These are phyloP conservation scores for Noccaea caerulescens DNA, from an alignment of 345 rosid genomes.

Conservation along the genomic window DNA sequence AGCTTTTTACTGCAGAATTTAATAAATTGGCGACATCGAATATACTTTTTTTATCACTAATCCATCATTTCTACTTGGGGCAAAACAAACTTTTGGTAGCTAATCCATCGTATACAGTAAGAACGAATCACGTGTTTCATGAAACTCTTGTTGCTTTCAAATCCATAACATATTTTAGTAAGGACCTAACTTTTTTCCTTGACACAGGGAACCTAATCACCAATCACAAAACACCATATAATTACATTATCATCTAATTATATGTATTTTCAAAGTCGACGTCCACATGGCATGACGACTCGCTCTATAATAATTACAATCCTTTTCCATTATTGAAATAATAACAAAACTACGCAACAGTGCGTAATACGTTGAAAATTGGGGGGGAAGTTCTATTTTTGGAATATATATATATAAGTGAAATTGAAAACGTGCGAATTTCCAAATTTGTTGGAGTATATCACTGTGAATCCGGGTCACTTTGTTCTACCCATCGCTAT, in stretches of 20 bases:
- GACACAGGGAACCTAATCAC: conserved; percentile 2
- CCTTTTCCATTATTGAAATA: conserved; percentile 1
- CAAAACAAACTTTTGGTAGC: background rate
- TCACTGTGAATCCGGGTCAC: background rate
- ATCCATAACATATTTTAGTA: background rate
- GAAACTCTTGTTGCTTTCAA: conserved; percentile 27
- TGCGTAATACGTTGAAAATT: conserved; percentile 1
- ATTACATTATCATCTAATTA: conserved; percentile 23
- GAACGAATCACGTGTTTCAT: conserved; percentile 19
- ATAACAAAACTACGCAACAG: background rate
- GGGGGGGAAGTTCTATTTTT: conserved; percentile 9
- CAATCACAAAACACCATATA: background rate
- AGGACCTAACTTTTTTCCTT: background rate
- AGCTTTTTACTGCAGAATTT: background rate
- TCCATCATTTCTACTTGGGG: background rate
- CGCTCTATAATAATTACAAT: background rate
- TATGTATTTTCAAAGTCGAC: conserved; percentile 19
- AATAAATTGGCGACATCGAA: background rate
- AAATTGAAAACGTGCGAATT: conserved; percentile 25
- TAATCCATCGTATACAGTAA: background rate
- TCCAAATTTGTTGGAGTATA: background rate
- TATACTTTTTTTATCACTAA: background rate
- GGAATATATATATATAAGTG: background rate
- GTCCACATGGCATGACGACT: conserved; percentile 28
- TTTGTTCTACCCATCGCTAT: background rate